These are phyloP conservation scores for Cercospora sp. DNA, from an alignment of 2,329 filamentous ascomycete genomes.

Conservation along the genomic window DNA sequence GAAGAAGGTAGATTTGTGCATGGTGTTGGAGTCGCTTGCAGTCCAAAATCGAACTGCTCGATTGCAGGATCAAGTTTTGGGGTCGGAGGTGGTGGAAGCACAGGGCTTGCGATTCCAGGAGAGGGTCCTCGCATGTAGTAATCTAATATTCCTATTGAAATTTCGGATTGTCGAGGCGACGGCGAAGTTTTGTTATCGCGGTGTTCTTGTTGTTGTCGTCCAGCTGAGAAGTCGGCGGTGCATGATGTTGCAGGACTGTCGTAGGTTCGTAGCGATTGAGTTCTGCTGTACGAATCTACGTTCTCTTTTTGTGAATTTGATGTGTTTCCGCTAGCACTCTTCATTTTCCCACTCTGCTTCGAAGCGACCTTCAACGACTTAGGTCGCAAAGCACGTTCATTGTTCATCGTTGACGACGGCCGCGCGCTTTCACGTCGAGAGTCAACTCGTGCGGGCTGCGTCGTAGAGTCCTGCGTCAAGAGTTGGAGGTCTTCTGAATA, in stretches of 20 bases:
- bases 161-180: slow-evolving; percentile 33
- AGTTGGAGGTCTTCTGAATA: background rate
- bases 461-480: background rate
- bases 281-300: background rate
- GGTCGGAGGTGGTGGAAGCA: slow-evolving; percentile 21
- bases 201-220: background rate
- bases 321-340: background rate
- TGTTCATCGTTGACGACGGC: background rate
- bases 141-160: slow-evolving; percentile 38
- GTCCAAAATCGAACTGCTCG: slow-evolving; percentile 36
- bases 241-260: background rate
- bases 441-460: background rate
- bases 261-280: background rate
- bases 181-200: slow-evolving; percentile 16
- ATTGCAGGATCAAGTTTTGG: slow-evolving; percentile 32
- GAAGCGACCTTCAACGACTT: background rate
- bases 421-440: background rate
- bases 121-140: slow-evolving; percentile 32
- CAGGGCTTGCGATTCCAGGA: slow-evolving; percentile 4
- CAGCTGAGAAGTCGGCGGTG: background rate
- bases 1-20: background rate
- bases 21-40: slow-evolving; percentile 25
- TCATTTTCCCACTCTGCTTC: background rate
- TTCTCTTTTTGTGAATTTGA: background rate
- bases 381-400: background rate